Base-by-base conservation (phyloP, 2,329 filamentous ascomycete genomes). In the Monosporascus sp. region DNA sequence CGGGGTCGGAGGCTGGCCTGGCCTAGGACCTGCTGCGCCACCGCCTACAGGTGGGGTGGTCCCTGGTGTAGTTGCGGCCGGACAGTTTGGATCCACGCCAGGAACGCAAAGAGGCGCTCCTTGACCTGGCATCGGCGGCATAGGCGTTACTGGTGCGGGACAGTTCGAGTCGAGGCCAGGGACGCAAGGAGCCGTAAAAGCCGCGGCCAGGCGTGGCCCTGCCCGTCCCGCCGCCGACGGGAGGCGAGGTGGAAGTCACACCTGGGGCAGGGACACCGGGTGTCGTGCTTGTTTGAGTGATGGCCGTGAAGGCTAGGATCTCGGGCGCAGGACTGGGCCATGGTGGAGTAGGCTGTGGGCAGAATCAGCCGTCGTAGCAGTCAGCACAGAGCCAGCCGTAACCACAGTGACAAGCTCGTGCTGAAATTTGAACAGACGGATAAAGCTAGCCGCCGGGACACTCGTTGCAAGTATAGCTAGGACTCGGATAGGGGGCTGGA, bases 361-460 rank as follows among this genome's bases (percentile, higher is more conserved):
- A 71, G 47, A 71, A 72, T 68, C 69, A 71, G n/a, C 68, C 68
- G 18, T 62, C 62, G 41, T 63, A 55, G 49, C 70, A 72, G 52
- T 70, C 62, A 51, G 60, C 65, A 54, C 69, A 72, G 24, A 68
- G 65, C 68, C 70, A 71, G 22, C 70, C 70, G 53, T 63, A 67
- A 9, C 69, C 68, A 47, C 68, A 70, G 37, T 68, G 70, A 17
- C 64, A 67, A 39, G 66, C 50, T 25, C 62, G 62, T 11, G 68
- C 68, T 3, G 69, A 65, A 11, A 67, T 70, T 42, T 68, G 64
- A 6, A 58, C 51, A 17, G 69, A 66, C 8, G 70, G 70, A 34
- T 69, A 72, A 52, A 71, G 71, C 68, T 67, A 70, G 22, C 68
- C 69, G 36, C 68, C 65, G 17, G 63, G 56, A 42, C 68, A 72